A percentile compares a stretch with the other conserved stretches of the same genome.
These are phyloP conservation scores for Leishmania turanica DNA, from an alignment of 208 protist species.

Conservation along the genomic window DNA sequence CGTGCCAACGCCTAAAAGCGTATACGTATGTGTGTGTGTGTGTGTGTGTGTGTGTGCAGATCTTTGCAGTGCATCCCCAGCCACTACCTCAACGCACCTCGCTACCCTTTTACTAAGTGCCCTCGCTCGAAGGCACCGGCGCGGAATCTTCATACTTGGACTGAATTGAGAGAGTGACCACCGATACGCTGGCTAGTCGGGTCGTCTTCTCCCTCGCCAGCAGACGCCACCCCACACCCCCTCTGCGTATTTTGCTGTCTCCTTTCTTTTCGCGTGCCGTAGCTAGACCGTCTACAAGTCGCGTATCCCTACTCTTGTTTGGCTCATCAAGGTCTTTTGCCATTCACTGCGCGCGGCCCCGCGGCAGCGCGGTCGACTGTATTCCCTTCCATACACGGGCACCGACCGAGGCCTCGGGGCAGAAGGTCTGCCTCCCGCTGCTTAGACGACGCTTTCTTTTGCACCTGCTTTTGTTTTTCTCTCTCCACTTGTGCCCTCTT, in stretches of 20 bases:
- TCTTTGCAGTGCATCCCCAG: neutral
- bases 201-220: neutral
- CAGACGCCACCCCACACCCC: neutral
- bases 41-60: neutral
- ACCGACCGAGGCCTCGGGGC: neutral
- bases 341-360: neutral
- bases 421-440: neutral
- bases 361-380: neutral
- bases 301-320: neutral
- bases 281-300: neutral
- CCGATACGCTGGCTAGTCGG: neutral
- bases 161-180: neutral
- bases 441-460: neutral
- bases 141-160: neutral
- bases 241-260: neutral
- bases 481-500: neutral
- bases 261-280: neutral
- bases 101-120: neutral
- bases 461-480: slow-evolving; percentile 4
- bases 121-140: neutral
- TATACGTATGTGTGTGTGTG: neutral
- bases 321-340: neutral
- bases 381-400: neutral
- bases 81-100: neutral
- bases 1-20: neutral